phyloP scores from a whole-genome alignment of 1,284 basidiomycete species.

The Rhodotorula sp. region DNA sequence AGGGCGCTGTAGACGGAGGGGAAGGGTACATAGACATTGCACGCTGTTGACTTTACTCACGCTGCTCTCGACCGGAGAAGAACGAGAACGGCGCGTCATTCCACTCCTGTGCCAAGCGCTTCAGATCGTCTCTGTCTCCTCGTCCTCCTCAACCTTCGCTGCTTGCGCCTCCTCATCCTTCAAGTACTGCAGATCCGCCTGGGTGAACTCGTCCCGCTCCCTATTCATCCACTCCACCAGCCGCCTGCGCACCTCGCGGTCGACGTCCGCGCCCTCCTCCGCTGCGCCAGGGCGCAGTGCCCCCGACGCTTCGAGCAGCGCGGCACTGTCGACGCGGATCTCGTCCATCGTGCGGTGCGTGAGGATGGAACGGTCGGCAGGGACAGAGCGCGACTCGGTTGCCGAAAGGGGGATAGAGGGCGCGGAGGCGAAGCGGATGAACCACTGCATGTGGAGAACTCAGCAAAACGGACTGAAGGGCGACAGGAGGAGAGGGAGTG shows the following conservation, averaged over 20 bases:
- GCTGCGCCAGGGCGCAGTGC: not conserved
- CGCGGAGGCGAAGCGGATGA: not conserved
- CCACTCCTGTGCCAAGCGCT: no score
- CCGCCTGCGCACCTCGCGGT: not conserved
- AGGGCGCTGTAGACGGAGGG: no score
- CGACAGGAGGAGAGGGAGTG: not conserved
- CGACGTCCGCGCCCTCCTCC: not conserved
- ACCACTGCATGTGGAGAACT: not conserved
- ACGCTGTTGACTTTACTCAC: no score
- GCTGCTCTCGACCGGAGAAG: no score
- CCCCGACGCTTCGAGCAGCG: not conserved
- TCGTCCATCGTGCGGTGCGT: conserved; percentile 31
- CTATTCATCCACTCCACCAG: not conserved
- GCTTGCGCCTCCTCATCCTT: not conserved
- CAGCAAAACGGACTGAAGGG: no score
- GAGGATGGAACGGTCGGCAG: conserved; percentile 15
- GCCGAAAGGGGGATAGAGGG: not conserved
- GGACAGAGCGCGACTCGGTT: not conserved
- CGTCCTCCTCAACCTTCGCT: not conserved
- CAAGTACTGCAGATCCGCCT: not conserved
- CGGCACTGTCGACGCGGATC: conserved; percentile 5
- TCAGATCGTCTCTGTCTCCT: not conserved
- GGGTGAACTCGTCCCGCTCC: not conserved
- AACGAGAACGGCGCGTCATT: no score
- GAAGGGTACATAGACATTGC: not conserved